These are phyloP conservation scores for Colletotrichum sansevieriae DNA, from an alignment of 2,329 filamentous ascomycete species.

Conservation along the genomic window DNA sequence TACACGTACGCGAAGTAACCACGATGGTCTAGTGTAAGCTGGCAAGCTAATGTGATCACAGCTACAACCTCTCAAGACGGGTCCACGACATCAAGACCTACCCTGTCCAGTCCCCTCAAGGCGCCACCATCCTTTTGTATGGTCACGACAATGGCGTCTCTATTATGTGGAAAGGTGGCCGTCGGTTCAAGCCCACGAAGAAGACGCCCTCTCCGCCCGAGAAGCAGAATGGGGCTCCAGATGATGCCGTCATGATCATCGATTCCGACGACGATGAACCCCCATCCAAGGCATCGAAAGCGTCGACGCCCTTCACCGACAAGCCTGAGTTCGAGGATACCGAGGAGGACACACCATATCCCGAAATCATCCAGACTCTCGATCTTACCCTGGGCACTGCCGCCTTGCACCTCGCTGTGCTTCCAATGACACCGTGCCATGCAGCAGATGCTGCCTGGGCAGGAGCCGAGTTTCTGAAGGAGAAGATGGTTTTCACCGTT, in stretches of 20 bases:
- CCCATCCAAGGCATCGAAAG: constrained; percentile 49
- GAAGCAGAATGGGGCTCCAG: constrained; percentile 65
- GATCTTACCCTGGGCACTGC: constrained; percentile 71
- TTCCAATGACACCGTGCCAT: constrained; percentile 64
- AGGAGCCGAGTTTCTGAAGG: constrained; percentile 62
- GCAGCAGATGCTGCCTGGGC: constrained; percentile 63
- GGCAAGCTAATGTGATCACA: constrained; percentile 46
- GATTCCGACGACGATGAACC: constrained; percentile 72
- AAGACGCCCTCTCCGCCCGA: constrained; percentile 50
- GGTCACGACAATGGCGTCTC: constrained; percentile 74
- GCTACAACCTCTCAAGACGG: constrained; percentile 70
- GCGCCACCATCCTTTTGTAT: constrained; percentile 73
- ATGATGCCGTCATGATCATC: constrained; percentile 71
- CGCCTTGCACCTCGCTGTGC: constrained; percentile 67
- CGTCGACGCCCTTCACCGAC: constrained; percentile 57
- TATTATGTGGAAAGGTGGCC: constrained; percentile 73
- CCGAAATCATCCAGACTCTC: constrained; percentile 70
- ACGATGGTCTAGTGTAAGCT: background rate
- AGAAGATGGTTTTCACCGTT: constrained; percentile 72
- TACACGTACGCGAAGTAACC: constrained; percentile 56
- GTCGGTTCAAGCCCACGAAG: constrained; percentile 64
- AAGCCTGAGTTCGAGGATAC: constrained; percentile 70
- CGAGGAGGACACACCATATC: constrained; percentile 60
- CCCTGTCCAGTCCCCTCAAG: constrained; percentile 72
- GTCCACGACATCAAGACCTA: constrained; percentile 72